Conservation (phyloP, 202 grass and related monocot species). For the Zoysia matrella region DNA sequence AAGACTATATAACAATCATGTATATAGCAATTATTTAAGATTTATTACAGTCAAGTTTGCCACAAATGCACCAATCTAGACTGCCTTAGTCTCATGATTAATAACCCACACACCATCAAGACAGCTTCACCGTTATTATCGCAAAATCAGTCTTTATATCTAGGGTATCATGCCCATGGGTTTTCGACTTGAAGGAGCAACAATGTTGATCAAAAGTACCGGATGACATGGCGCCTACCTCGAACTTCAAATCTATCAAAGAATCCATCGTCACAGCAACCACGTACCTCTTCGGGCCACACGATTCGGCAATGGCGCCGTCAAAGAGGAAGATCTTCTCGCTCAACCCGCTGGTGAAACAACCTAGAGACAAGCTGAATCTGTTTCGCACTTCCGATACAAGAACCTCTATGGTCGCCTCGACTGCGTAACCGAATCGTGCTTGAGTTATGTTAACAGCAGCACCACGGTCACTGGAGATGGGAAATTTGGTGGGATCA, state of each 20-base stretch:
- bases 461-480: background rate
- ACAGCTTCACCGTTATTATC: background rate
- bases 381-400: constrained; percentile 1
- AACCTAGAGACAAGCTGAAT: background rate
- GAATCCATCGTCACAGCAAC: background rate
- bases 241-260: constrained; percentile 21
- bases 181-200: background rate
- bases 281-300: background rate
- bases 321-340: constrained; percentile 8
- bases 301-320: background rate
- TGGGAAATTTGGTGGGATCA: background rate
- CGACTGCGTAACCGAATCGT: background rate
- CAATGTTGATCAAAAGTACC: background rate
- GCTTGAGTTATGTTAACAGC: background rate
- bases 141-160: constrained; percentile 25
- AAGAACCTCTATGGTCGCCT: constrained; percentile 7
- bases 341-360: constrained; percentile 23
- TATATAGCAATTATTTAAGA: no score
- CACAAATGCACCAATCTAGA: no score
- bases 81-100: no score
- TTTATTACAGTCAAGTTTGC: no score
- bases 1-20: no score
- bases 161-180: constrained; percentile 7
- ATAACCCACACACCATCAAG: background rate
- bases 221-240: background rate